These are phyloP conservation scores for Mortierella sp. DNA, from an alignment of 371 early-diverging fungal species.

Conservation along the genomic window DNA sequence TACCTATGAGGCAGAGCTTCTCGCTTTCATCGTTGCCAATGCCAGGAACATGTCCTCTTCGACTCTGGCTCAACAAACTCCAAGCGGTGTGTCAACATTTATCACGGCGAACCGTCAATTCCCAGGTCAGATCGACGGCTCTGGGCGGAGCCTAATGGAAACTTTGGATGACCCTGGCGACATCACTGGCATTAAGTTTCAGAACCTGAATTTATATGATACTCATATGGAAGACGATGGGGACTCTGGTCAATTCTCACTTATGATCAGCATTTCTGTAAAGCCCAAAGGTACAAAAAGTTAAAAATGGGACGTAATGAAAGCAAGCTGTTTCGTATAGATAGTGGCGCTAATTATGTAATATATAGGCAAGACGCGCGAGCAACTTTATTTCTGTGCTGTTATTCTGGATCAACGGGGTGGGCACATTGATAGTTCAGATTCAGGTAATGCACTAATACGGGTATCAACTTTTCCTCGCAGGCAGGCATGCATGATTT, in stretches of 20 bases:
- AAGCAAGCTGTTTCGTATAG: not conserved
- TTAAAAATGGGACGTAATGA: not conserved
- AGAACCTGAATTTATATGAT: conserved; percentile 18
- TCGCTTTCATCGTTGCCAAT: conserved; percentile 43
- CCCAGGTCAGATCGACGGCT: conserved; percentile 41
- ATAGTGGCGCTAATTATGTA: not conserved
- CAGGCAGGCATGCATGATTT: not conserved
- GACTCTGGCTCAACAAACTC: not conserved
- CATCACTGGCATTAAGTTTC: conserved; percentile 26
- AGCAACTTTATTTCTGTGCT: conserved; percentile 32
- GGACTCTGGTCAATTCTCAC: not conserved
- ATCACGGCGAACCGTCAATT: conserved; percentile 17
- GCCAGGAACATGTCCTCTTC: conserved; percentile 27
- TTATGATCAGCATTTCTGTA: conserved; percentile 37
- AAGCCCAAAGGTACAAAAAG: conserved; percentile 38
- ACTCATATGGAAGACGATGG: not conserved
- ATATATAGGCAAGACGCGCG: conserved; percentile 25
- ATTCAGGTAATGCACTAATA: conserved; percentile 2
- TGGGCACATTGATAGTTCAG: not conserved
- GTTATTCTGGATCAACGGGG: conserved; percentile 11
- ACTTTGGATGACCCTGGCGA: conserved; percentile 39
- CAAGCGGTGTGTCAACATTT: conserved; percentile 11
- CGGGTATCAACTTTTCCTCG: not conserved
- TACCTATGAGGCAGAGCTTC: conserved; percentile 32
- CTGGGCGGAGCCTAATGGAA: conserved; percentile 31